phyloP scores from a whole-genome alignment of 202 grass and related monocot genomes.

The Saccharum hybrid region DNA sequence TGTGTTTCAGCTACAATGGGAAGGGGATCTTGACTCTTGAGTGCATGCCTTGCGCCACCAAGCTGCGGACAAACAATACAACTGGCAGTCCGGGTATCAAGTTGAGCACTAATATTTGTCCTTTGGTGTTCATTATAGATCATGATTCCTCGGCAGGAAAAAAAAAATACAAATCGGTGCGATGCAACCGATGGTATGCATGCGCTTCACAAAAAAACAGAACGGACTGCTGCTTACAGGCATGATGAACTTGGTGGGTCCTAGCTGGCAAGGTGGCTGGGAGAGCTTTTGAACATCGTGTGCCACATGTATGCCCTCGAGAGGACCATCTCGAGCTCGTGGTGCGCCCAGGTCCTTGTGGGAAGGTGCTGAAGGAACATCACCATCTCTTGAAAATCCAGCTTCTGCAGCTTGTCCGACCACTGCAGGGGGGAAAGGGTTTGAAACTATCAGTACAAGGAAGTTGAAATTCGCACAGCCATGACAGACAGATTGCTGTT shows the following conservation, averaged over 20 bases:
- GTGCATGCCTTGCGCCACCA: neutral
- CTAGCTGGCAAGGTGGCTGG: conserved; percentile 85
- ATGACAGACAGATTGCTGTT: neutral
- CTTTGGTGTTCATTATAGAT: neutral
- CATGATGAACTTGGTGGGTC: neutral
- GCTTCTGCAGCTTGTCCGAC: conserved; percentile 87
- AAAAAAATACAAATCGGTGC: conserved; percentile 40
- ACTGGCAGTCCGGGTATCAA: neutral
- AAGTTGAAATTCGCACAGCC: neutral
- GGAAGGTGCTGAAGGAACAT: conserved; percentile 98
- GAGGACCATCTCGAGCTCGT: conserved; percentile 96
- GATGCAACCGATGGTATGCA: neutral
- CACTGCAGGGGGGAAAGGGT: conserved; percentile 55
- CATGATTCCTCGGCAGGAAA: neutral
- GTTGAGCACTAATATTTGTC: neutral
- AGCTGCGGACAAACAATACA: neutral
- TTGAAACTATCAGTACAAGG: neutral
- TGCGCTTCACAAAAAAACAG: neutral
- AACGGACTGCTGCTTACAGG: neutral
- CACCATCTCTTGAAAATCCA: conserved; percentile 99
- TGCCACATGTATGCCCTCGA: conserved; percentile 98
- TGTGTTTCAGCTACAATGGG: neutral
- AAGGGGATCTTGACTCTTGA: neutral
- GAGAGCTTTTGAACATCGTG: conserved; percentile 96
- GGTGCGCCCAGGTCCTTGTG: conserved; percentile 86